Evolutionary conservation across 352 stramenopile genomes (phyloP), one percentile per base, ranked within the genome.

Genomic region (Phytophthora citrophthora): DNA sequence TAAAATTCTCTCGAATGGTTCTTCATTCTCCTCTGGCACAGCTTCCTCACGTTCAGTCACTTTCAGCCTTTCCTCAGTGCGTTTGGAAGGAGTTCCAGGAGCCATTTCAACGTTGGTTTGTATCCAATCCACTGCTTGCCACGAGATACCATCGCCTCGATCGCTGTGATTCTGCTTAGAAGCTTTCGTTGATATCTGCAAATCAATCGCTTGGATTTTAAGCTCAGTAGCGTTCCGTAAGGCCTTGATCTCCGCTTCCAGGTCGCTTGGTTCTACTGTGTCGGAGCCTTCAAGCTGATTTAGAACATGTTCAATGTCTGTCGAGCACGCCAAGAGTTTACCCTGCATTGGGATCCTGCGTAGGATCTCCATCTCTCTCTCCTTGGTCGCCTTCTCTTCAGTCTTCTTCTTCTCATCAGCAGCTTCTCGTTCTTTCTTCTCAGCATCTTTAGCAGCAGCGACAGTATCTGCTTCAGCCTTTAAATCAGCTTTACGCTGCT

Each of bases 241-340:
- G 5, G 52, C 39, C 11, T 49, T 43, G 3, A 87, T 57, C 23
- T 56, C 70, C 23, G 16, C 50, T 29, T 61, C 46, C 20, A 68
- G 12, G 47, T 54, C 38, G 8, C 2, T 39, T 47, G 32, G 40
- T 12, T 3, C 5, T 32, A 40, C 13, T 44, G n/a, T 15, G 18
- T 75, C 60, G 7, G 27, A 23, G 11, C 23, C 32, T 16, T 88
- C 81, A 5, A 90, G 48, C 13, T 81, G 73, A 4, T 53, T 8
- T 7, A 90, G 48, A 3, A 76, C 72, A 5, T 77, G 66, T 3
- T 90, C 63, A 44, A 90, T 73, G 27, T 90, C 81, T 4, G 47
- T 13, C 5, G 74, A 77, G 6, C 68, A 72, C 13, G 68, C 73
- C 8, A 88, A 51, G 7, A 89, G 56, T 34, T 74, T 82, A 0